Evolutionary conservation across 148 eudicot species (phyloP), one percentile per base, ranked within the genome.

Genomic region (Diospyros lotus): DNA sequence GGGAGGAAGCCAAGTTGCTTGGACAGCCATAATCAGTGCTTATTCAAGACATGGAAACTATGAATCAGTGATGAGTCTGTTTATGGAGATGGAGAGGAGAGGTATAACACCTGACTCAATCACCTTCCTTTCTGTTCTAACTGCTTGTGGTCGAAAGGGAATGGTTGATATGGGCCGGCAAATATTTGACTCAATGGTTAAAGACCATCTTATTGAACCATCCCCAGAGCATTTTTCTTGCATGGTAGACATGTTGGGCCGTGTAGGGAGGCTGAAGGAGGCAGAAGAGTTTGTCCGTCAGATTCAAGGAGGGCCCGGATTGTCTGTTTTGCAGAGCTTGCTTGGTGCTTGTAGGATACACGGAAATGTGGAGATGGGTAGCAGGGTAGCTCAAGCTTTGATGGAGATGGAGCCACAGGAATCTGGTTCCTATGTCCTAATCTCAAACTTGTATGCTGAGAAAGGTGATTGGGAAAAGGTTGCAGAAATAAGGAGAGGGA

Each of bases 21-120:
- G 98, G 98, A 95, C 97, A 13, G 84, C 98, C n/a, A 88, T 92
- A 66, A 85, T 95, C 38, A 90, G 94, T 48, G 98, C 98, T 46
- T 77, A 95, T 69, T 79, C 98, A 58, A 90, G 97, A 68, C 94
- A 92, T 13, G 98, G 96, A 11, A 96, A 94, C 82, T 90, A 89
- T 55, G 88, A 90, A 54, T 83, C 92, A 1, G 96, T 95, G 9
- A 89, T 90, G 92, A 54, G 65, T 11, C 74, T 84, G 58, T 95
- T 89, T 65, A 69, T 84, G 64, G 87, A 89, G 65, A 92, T 90
- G 97, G 77, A 76, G 63, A 80, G 52, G 44, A 78, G 84, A 69
- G 83, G 82, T n/a, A 79, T 86, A 53, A 84, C 42, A 66, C 96
- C 97, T 6, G 96, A 95, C 72, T 80, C 84, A 1, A 88, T 95